These are phyloP conservation scores for Glutinoglossum americanum DNA, from an alignment of 495 filamentous ascomycete genomes.

Conservation along the genomic window DNA sequence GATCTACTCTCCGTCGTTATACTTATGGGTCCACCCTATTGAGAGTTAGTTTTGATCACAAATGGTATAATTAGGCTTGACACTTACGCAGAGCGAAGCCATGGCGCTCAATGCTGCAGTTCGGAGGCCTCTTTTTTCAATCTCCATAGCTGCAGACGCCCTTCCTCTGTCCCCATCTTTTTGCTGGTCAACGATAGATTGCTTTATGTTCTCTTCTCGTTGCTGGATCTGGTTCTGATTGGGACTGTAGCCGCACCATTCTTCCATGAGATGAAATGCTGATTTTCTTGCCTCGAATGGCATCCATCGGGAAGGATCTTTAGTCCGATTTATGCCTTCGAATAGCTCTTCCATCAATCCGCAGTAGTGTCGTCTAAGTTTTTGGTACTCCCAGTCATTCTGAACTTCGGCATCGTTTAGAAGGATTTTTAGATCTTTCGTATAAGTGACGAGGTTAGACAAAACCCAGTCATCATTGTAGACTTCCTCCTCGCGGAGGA, in stretches of 20 bases:
- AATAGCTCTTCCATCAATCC: conserved; percentile 83
- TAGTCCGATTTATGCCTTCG: conserved; percentile 71
- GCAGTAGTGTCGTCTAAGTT: conserved; percentile 78
- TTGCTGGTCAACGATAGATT: conserved; percentile 47
- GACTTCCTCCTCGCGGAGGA: conserved; percentile 56
- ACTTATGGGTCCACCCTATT: conserved; percentile 63
- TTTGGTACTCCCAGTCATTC: conserved; percentile 91
- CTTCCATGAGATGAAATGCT: conserved; percentile 88
- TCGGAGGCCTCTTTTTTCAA: conserved; percentile 78
- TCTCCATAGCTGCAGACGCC: conserved; percentile 76
- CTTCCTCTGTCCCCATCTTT: conserved; percentile 48
- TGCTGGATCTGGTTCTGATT: conserved; percentile 66
- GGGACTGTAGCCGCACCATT: conserved; percentile 95
- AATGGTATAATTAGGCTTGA: background rate
- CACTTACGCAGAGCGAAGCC: conserved; percentile 68
- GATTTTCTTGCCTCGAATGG: conserved; percentile 89
- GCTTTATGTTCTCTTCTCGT: conserved; percentile 72
- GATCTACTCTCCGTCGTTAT: conserved; percentile 68
- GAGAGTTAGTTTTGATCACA: background rate
- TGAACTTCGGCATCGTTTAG: conserved; percentile 85
- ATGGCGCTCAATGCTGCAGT: conserved; percentile 86
- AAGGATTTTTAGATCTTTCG: conserved; percentile 82
- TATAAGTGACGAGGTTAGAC: conserved; percentile 70
- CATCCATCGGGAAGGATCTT: conserved; percentile 77
- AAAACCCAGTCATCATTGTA: conserved; percentile 85